Base-by-base conservation (phyloP, 345 rosid genomes). In the Aquilaria yunnanensis region DNA sequence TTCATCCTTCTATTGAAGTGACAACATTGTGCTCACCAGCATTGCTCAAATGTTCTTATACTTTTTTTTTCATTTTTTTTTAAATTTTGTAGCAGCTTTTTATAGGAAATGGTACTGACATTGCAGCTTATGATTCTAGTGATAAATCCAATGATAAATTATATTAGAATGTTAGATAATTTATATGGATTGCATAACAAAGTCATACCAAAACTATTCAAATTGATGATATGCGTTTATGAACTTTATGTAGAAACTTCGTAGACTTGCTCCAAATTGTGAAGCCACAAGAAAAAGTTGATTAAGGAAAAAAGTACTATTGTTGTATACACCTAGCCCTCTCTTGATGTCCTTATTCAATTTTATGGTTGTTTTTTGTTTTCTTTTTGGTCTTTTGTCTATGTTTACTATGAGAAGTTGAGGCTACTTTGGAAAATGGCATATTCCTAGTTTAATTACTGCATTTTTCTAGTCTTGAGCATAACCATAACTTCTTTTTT, bases 261-360 rank as follows among this genome's bases (percentile, higher is more conserved):
- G 97, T 55, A 83, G 97, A 72, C 96, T 93, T 68, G 98, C 98
- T 69, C 98, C 90, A 77, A 93, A 93, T 72, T 89, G 96, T 2
- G 98, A 93, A 78, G 98, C 98, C 30, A 97, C 98, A 52, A 85
- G 98, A 74, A 93, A 93, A 82, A 93, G 98, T 71, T 82, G 98
- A 67, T 70, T 93, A 61, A 80, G 98, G 77, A 93, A 93, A 80
- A 90, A 93, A 75, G 98, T 90, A 78, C 52, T 77, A 33, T 4
- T 33, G 56, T 29, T 41, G 14, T 54, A 9, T 37, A 37, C 43
- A 37, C 43, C 43, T 37, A 23, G 23, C 53, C 65, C 10, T 13
- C 4, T 34, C 10, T 29, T 2, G 13, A 23, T 60, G 33, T 41
- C 61, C 47, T 3, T 52, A 4, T 23, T 48, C 47, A 30, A 11